Percentiles rank a stretch among this genome's conserved stretches.
Evolutionary conservation across 2,329 filamentous ascomycete species (phyloP).

Genomic region (Xylaria digitata): DNA sequence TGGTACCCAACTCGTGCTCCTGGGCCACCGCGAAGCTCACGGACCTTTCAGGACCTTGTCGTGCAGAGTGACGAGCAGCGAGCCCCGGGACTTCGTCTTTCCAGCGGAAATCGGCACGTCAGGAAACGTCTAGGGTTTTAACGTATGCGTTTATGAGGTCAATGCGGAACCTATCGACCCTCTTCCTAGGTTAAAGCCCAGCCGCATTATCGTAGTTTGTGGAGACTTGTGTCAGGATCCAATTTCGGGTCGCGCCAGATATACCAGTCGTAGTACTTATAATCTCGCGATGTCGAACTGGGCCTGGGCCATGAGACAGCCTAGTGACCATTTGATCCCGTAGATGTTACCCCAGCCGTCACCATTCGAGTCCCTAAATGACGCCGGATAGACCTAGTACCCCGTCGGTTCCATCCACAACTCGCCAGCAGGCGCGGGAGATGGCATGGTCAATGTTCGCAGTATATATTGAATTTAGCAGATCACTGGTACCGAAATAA

Average conservation of each 20-base stretch:
- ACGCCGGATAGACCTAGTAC: too few species aligned
- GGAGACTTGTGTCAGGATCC: not conserved
- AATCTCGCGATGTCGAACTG: not conserved
- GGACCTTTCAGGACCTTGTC: too few species aligned
- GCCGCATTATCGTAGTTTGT: not conserved
- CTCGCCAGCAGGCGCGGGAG: not conserved
- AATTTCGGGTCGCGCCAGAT: not conserved
- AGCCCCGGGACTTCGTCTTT: not conserved
- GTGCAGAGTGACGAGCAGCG: too few species aligned
- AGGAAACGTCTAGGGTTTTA: not conserved
- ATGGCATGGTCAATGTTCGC: not conserved
- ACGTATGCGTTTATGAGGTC: not conserved
- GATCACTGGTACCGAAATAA: not conserved
- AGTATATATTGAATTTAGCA: not conserved
- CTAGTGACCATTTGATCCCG: too few species aligned
- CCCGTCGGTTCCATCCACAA: not conserved
- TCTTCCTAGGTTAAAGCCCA: not conserved
- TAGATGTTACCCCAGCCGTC: too few species aligned
- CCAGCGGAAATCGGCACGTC: not conserved
- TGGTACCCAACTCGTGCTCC: too few species aligned
- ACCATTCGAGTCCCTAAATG: too few species aligned
- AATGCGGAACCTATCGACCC: too few species aligned
- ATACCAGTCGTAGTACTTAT: not conserved
- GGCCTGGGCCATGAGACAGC: not conserved
- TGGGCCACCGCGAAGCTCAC: too few species aligned